These are phyloP conservation scores for Ascobolus immersus DNA, from an alignment of 495 filamentous ascomycete genomes.

Conservation along the genomic window DNA sequence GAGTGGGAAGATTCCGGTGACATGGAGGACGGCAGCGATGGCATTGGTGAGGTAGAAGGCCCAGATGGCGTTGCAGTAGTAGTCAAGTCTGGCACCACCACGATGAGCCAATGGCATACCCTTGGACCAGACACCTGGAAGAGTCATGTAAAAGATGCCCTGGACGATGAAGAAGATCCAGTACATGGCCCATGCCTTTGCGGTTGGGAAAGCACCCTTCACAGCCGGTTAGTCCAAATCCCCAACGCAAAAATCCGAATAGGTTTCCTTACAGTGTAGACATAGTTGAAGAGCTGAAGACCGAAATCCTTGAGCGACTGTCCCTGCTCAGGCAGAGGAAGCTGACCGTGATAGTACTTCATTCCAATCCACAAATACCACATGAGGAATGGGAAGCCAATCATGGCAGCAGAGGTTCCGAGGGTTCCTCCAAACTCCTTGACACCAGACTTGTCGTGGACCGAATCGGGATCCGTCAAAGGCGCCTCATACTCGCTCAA, in stretches of 20 bases:
- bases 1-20: conserved; percentile 60
- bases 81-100: conserved; percentile 57
- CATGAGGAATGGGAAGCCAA: conserved; percentile 79
- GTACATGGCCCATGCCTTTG: conserved; percentile 71
- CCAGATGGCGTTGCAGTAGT: conserved; percentile 77
- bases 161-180: conserved; percentile 78
- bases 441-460: too few species aligned
- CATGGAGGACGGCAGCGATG: conserved; percentile 41
- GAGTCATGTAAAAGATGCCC: conserved; percentile 47
- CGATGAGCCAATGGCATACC: conserved; percentile 69
- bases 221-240: not conserved
- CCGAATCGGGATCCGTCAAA: too few species aligned
- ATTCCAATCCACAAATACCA: conserved; percentile 98
- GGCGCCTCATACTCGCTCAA: too few species aligned
- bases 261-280: too few species aligned
- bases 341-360: conserved; percentile 62
- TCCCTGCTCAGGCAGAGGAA: conserved; percentile 39
- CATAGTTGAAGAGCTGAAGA: conserved; percentile 28
- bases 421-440: conserved; percentile 74
- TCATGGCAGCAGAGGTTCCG: conserved; percentile 62
- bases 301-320: conserved; percentile 44
- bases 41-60: conserved; percentile 69
- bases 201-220: conserved; percentile 45
- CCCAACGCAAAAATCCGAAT: too few species aligned
- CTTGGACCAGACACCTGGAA: conserved; percentile 60